Base-by-base conservation (phyloP, 1,284 basidiomycete species). In the Moesziomyces sp. region DNA sequence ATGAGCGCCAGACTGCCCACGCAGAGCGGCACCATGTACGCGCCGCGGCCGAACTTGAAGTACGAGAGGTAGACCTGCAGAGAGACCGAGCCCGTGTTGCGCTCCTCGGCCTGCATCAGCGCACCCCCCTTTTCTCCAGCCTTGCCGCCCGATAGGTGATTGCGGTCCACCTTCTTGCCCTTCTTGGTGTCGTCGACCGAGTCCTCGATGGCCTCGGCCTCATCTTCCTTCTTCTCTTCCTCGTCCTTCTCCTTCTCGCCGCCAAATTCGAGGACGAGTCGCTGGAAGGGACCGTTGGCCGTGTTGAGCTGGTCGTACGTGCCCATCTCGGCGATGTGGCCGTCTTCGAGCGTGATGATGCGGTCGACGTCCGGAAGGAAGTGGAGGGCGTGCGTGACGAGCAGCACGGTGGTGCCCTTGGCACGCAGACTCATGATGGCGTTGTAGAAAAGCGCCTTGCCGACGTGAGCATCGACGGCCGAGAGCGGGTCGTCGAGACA, bases 401-500 rank as follows among this genome's bases (percentile, higher is more conserved):
- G 80, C 8, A 84, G 56, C 1, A 83, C 74, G 0, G 80, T 82
- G 46, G 77, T 67, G 44, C 78, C 79, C 23, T 52, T 47, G 5
- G 64, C 58, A 19, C 68, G 63, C 18, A 80, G 56, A 26, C 67
- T 76, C 60, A 82, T 55, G 59, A 84, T 81, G 9, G 77, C 77
- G 38, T 81, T 82, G 59, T 79, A 70, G 68, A 84, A 83, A 43
- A 84, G 72, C 21, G 78, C 77, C 63, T 84, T 83, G 51, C 77
- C 83, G 42, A 84, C 84, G 53, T 83, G 81, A 7, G 84, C 82
- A 54, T 85, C 83, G 46, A 70, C 70, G 16, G 91, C 91, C 51
- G 90, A 91, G 5, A 92, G 86, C 3, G 91, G 90, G 80, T 92
- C 91, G 78, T 92, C 91, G 60, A 92, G 87, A 19, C 91, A 87